Base-by-base conservation (phyloP, 2,329 filamentous ascomycete genomes). In the Furcasterigmium furcatum region DNA sequence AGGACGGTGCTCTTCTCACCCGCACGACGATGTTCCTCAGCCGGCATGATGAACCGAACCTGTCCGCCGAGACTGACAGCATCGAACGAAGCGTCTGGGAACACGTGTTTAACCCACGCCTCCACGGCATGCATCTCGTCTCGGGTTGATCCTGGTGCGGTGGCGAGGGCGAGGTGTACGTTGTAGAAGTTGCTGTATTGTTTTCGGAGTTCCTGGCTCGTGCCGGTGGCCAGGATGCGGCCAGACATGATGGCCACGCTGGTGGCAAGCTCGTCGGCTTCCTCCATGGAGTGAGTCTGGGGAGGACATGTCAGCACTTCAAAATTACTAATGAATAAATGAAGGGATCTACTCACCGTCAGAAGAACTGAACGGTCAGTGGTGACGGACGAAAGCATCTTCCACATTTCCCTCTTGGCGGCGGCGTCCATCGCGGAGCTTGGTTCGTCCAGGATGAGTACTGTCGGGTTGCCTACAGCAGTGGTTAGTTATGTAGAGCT, bases 321-420 rank as follows among this genome's bases (percentile, higher is more conserved):
- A 8, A 29, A 8, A 29, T 29, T 13, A 8, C 13, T 13, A 4
- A 30, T 30, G 4, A 14, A 12, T 7, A 30, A 14, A n/a, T n/a
- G 30, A 13, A 13, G 9, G 13, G 9, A n/a, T 12, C n/a, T 10
- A 8, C 29, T 24, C 30, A 44, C 42, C 0, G 85, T 89, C 25
- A 90, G 72, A 2, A 90, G 69, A 1, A 89, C 68, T 2, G 79
- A 79, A 35, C 86, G 75, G 0, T 84, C 84, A 0, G 79, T 75
- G 0, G 80, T 77, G 10, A 88, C 76, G 4, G 78, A 73, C 6
- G 74, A 73, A 2, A 89, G 72, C 0, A 84, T 87, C 41, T 76
- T 76, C 86, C 86, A 89, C 75, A 89, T 87, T n/a, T 85, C 74
- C 38, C 86, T 72, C 58, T 88, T 88, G 1, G 82, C 79, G 1